These are phyloP conservation scores for Oryza coarctata DNA, from an alignment of 176 grass and related monocot genomes.

Conservation along the genomic window DNA sequence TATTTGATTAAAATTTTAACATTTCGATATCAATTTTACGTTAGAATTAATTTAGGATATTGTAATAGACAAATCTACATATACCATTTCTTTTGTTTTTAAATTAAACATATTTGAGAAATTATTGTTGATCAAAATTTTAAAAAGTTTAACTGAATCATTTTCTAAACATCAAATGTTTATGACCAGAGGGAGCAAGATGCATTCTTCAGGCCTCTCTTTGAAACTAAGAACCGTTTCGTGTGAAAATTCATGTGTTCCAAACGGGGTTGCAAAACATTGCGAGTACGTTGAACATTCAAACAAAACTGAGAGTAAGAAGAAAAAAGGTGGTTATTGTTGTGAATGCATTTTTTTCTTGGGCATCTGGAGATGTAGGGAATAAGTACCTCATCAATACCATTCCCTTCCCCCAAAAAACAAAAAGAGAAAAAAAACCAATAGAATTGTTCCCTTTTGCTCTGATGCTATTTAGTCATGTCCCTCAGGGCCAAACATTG, in stretches of 20 bases:
- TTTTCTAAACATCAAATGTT: no score
- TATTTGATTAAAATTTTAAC: no score
- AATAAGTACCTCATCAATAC: conserved; percentile 30
- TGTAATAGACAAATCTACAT: no score
- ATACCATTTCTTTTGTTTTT: no score
- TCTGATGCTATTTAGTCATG: conserved; percentile 41
- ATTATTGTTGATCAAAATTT: not conserved
- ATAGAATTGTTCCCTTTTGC: conserved; percentile 17
- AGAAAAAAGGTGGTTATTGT: not conserved
- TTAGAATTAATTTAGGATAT: no score
- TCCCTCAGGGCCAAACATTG: conserved; percentile 35
- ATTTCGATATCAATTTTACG: no score
- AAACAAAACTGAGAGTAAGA: not conserved
- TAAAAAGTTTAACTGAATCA: not conserved
- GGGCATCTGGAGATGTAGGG: conserved; percentile 35
- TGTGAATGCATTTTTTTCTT: conserved; percentile 15
- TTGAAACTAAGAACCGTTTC: not conserved
- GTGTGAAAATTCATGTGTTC: not conserved
- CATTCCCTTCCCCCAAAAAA: conserved; percentile 7
- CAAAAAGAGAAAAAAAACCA: not conserved
- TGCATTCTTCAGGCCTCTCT: not conserved
- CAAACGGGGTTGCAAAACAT: not conserved
- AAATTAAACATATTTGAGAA: no score
- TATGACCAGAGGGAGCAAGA: not conserved
- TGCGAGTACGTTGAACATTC: not conserved